Evolutionary conservation across 192 early-diverging fungal genomes (phyloP).

Genomic region (Podila verticillata): DNA sequence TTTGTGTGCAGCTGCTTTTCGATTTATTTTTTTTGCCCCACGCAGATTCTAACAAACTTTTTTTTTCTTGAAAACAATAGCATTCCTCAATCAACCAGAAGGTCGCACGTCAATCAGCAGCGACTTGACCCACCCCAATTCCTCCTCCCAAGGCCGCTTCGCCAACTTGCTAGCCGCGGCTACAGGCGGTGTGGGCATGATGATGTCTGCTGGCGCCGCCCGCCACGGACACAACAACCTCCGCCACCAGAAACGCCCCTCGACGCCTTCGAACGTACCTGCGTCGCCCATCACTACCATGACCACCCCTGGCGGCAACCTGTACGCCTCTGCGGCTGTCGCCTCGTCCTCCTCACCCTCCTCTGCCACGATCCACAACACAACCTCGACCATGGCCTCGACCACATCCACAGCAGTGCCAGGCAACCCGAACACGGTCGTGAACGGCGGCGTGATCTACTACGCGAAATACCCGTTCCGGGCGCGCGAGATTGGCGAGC

Average conservation of each 20-base stretch:
- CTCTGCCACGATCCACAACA: not conserved
- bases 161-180: conserved; percentile 10
- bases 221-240: not conserved
- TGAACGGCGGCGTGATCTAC: conserved; percentile 45
- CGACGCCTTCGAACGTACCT: conserved; percentile 3
- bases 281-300: conserved; percentile 29
- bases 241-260: conserved; percentile 2
- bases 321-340: not conserved
- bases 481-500: conserved; percentile 78
- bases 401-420: not conserved
- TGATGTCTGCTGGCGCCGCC: too few species aligned
- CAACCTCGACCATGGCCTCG: not conserved
- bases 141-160: conserved; percentile 8
- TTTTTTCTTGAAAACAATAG: not conserved
- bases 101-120: conserved; percentile 24
- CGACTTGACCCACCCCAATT: conserved; percentile 15
- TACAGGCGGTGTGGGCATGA: not conserved
- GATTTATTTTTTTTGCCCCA: too few species aligned
- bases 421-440: conserved; percentile 3
- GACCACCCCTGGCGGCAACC: conserved; percentile 19
- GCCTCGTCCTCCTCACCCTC: not conserved
- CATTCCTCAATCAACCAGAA: not conserved
- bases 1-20: too few species aligned
- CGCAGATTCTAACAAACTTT: not conserved
- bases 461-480: conserved; percentile 80